Conservation (phyloP, 2,329 filamentous ascomycete genomes). For the Paecilomyces variotii region DNA sequence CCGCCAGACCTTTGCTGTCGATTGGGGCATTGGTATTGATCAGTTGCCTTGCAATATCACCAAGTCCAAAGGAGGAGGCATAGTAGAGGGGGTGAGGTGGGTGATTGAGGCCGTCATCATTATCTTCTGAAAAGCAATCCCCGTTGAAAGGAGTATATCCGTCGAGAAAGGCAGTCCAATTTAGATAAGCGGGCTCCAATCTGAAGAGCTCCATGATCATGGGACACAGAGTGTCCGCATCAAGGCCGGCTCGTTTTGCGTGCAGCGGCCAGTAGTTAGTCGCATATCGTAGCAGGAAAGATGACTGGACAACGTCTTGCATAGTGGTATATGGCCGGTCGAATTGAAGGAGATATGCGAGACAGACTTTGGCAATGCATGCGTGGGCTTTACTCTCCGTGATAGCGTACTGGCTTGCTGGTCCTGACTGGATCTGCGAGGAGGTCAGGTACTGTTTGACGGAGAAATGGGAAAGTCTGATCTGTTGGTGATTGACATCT, state of each 20-base stretch:
- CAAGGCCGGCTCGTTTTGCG: not conserved
- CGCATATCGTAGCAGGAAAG: not conserved
- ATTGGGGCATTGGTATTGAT: not conserved
- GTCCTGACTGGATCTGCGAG: not conserved
- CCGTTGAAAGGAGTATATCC: not conserved
- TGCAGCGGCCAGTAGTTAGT: not conserved
- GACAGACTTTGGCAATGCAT: constrained; percentile 12
- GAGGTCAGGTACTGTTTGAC: constrained; percentile 5
- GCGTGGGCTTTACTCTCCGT: not conserved
- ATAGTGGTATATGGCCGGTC: not conserved
- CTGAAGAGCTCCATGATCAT: not conserved
- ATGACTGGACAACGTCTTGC: not conserved
- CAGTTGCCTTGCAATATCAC: not conserved
- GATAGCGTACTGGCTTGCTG: not conserved
- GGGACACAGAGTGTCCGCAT: not conserved
- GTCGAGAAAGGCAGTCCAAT: not conserved
- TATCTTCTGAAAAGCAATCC: too few relatives aligned
- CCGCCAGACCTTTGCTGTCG: not conserved
- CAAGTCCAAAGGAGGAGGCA: not conserved
- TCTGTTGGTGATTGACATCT: not conserved
- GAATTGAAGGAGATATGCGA: constrained; percentile 15
- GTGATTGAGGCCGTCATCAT: too few relatives aligned
- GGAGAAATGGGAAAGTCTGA: constrained; percentile 12
- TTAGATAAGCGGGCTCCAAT: not conserved
- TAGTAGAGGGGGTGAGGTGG: not conserved